Conservation (phyloP, 176 grass and related monocot species). For the Triticum dicoccoides region DNA sequence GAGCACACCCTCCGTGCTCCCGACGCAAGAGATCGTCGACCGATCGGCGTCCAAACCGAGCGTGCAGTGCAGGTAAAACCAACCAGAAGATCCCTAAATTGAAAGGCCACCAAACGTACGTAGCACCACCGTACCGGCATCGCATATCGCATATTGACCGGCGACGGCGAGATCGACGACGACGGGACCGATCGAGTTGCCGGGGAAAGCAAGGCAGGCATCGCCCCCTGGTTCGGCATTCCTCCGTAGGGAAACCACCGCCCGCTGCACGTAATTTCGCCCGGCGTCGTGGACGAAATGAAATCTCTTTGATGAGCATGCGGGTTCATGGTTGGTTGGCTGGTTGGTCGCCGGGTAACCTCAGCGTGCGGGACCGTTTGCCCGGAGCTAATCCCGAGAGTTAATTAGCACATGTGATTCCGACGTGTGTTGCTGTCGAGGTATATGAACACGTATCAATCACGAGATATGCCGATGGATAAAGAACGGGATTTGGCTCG, state of each 20-base stretch:
- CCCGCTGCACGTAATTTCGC: background rate
- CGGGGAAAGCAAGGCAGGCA: constrained; percentile 20
- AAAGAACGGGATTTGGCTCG: background rate
- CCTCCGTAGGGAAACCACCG: background rate
- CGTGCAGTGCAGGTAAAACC: background rate
- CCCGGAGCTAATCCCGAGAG: background rate
- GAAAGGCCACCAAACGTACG: background rate
- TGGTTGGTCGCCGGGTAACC: constrained; percentile 1
- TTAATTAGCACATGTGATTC: background rate
- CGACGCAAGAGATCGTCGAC: background rate
- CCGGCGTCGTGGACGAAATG: background rate
- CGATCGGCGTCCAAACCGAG: background rate
- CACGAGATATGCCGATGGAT: background rate
- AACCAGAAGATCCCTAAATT: background rate
- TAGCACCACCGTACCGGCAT: background rate
- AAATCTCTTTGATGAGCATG: constrained; percentile 16
- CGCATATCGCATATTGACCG: background rate
- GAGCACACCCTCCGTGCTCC: background rate
- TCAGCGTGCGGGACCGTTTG: background rate
- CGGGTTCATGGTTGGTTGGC: too few species aligned
- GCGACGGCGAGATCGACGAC: background rate
- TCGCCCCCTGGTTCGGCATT: background rate
- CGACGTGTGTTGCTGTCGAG: background rate
- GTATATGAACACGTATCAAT: background rate
- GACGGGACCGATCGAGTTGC: background rate